Evolutionary conservation across 2,329 filamentous ascomycete species (phyloP).

Genomic region (Scolecobasidium constrictum): DNA sequence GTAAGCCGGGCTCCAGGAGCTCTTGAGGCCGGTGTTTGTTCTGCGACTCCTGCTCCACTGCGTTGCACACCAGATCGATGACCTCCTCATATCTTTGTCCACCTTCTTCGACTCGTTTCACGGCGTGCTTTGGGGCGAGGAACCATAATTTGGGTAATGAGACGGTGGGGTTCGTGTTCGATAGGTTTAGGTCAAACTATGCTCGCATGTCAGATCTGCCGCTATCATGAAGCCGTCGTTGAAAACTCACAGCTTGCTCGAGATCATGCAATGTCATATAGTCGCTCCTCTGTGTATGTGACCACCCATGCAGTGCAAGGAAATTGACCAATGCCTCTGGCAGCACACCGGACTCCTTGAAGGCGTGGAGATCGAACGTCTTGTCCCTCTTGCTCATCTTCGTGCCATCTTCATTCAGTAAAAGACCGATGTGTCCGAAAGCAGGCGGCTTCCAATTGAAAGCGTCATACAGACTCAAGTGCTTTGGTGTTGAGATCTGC

Average conservation of each 20-base stretch:
- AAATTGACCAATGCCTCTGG: constrained; percentile 66
- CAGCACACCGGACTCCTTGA: constrained; percentile 47
- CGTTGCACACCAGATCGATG: constrained; percentile 20
- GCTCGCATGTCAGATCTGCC: constrained; percentile 1
- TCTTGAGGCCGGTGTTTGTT: constrained; percentile 30
- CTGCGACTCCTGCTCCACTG: constrained; percentile 30
- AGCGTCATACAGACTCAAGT: constrained; percentile 44
- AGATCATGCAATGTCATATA: constrained; percentile 62
- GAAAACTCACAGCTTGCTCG: constrained; percentile 46
- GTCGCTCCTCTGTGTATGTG: constrained; percentile 45
- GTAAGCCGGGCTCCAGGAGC: constrained; percentile 23
- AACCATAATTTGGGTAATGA: constrained; percentile 69
- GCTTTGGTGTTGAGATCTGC: constrained; percentile 85
- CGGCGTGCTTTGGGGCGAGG: constrained; percentile 63
- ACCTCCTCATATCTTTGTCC: constrained; percentile 30
- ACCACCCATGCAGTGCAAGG: constrained; percentile 77
- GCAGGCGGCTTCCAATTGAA: constrained; percentile 37
- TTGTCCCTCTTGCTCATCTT: constrained; percentile 71
- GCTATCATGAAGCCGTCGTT: too few relatives aligned
- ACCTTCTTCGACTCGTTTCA: constrained; percentile 33
- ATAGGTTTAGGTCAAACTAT: constrained; percentile 78
- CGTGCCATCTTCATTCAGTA: constrained; percentile 35
- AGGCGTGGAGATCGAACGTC: constrained; percentile 48
- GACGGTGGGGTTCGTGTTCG: constrained; percentile 78
- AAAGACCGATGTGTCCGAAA: constrained; percentile 39